A percentile compares a stretch with the other conserved stretches of the same genome.
These are phyloP conservation scores for Sugiyamaella novakii DNA, from an alignment of 1,139 yeast genomes.

Conservation along the genomic window DNA sequence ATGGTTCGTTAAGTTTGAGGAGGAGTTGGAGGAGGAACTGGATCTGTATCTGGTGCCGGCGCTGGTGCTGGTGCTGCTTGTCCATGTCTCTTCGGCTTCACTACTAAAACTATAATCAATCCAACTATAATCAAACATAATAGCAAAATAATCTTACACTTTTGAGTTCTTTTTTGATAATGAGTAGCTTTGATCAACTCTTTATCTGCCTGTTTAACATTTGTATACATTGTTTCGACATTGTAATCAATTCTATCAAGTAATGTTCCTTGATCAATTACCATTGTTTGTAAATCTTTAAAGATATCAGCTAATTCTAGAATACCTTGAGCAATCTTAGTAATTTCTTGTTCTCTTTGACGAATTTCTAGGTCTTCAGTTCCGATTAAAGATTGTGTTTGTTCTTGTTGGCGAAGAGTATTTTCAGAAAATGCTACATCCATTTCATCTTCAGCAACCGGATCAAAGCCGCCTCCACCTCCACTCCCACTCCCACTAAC, in stretches of 20 bases:
- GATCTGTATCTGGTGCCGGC: slow-evolving; percentile 22
- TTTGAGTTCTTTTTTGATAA: slow-evolving; percentile 86
- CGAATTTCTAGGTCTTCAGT: slow-evolving; percentile 48
- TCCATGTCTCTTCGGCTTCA: slow-evolving; percentile 56
- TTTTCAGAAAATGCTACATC: slow-evolving; percentile 45
- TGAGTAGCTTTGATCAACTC: slow-evolving; percentile 74
- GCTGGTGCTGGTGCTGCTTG: slow-evolving; percentile 26
- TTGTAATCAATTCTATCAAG: slow-evolving; percentile 93
- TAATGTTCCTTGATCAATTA: slow-evolving; percentile 93
- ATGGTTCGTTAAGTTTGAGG: neutral
- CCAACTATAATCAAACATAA: slow-evolving; percentile 71
- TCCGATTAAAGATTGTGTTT: slow-evolving; percentile 34
- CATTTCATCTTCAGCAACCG: slow-evolving; percentile 41
- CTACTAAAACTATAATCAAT: slow-evolving; percentile 66
- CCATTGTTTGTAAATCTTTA: slow-evolving; percentile 87
- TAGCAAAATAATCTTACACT: slow-evolving; percentile 82
- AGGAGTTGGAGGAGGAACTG: slow-evolving; percentile 11
- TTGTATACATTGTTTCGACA: slow-evolving; percentile 72
- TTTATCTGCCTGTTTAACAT: slow-evolving; percentile 73
- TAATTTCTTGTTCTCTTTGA: slow-evolving; percentile 86
- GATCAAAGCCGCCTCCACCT: slow-evolving; percentile 21
- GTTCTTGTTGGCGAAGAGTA: slow-evolving; percentile 49
- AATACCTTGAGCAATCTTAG: slow-evolving; percentile 89
- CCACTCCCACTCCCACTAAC: slow-evolving; percentile 1
- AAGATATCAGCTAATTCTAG: slow-evolving; percentile 90